Percentiles rank a stretch among this genome's conserved stretches.
phyloP scores from a whole-genome alignment of 2,329 filamentous ascomycete genomes.

The Trichoderma harzianum region DNA sequence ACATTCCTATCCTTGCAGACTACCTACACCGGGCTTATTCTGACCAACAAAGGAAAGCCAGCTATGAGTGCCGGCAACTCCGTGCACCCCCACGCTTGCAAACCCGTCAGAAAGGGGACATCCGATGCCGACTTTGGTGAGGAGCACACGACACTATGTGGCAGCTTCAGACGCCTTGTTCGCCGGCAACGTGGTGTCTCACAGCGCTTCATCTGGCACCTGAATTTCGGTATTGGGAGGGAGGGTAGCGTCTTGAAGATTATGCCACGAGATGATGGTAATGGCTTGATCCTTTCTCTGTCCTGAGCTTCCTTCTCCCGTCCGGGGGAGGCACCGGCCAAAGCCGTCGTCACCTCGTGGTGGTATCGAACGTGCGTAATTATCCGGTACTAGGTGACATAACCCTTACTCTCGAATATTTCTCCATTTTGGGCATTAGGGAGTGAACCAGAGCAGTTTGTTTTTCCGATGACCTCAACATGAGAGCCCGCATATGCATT shows the following conservation, averaged over 20 bases:
- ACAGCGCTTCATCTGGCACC: slow-evolving; percentile 6
- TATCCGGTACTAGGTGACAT: not conserved
- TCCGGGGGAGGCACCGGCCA: slow-evolving; percentile 5
- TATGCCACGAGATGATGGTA: not conserved
- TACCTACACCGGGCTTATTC: not conserved
- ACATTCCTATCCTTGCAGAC: not conserved
- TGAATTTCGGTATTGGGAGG: not conserved
- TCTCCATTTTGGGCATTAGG: not conserved
- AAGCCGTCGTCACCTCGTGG: slow-evolving; percentile 4
- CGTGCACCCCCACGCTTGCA: slow-evolving; percentile 16
- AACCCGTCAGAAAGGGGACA: slow-evolving; percentile 6
- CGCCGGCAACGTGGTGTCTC: slow-evolving; percentile 1
- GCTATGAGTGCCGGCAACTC: slow-evolving; percentile 18
- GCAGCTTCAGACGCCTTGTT: not conserved
- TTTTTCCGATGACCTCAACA: not conserved
- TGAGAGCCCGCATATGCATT: not conserved
- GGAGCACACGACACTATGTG: slow-evolving; percentile 16
- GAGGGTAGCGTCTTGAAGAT: not conserved
- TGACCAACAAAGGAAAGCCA: not conserved
- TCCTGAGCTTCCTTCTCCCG: slow-evolving; percentile 12
- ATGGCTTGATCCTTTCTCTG: slow-evolving; percentile 13
- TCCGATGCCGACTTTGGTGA: not conserved
- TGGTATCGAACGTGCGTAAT: not conserved
- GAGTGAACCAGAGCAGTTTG: not conserved
- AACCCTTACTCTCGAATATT: not conserved